Evolutionary conservation across 1,284 basidiomycete genomes (phyloP), one percentile per base, ranked within the genome.

Genomic region (Ceratobasidium sp.): DNA sequence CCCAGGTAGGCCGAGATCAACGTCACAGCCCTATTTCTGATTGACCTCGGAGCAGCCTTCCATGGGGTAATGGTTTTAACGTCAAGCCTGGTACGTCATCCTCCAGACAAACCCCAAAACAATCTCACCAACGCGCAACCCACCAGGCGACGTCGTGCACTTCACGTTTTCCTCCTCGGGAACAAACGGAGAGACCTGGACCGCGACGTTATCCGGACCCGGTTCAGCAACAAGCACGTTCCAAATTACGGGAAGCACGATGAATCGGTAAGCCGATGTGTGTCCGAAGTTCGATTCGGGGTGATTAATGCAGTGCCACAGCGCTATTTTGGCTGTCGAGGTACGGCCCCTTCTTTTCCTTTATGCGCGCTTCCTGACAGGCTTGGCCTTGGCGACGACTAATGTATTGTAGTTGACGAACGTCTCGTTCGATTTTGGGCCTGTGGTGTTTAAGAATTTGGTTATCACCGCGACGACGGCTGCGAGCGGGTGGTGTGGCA

Each of bases 11-110:
- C 8, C 36, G 29, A 36, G 41, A 8, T 33, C 75, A 19, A 6
- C 24, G 17, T 22, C 17, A 41, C 27, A 4, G 11, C 36, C 36
- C 36, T 78, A 77, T 66, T 80, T 79, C 14, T 81, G 79, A 71
- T 80, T 79, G 44, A 79, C 81, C 41, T 78, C 36, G 36, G 6
- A n/a, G 17, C 36, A 80, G 79, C 17, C 75, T 82, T 31, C 77
- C 81, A 9, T 81, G 80, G 80, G 82, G 82, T 1, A 79, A 79
- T 60, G 80, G 81, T 4, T 81, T 82, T 76, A 81, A 80, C 64
- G 82, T 81, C n/a, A 50, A 27, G 33, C 63, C 63, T 50, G 63
- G 63, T 51, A 0, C 22, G 63, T n/a, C n/a, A 6, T 33, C n/a
- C 57, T 14, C 2, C 33, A 33, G 6, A 36, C 8, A 22, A 4